phyloP scores from a whole-genome alignment of 2,329 filamentous ascomycete genomes.

The Chrysoporthe cubensis region DNA sequence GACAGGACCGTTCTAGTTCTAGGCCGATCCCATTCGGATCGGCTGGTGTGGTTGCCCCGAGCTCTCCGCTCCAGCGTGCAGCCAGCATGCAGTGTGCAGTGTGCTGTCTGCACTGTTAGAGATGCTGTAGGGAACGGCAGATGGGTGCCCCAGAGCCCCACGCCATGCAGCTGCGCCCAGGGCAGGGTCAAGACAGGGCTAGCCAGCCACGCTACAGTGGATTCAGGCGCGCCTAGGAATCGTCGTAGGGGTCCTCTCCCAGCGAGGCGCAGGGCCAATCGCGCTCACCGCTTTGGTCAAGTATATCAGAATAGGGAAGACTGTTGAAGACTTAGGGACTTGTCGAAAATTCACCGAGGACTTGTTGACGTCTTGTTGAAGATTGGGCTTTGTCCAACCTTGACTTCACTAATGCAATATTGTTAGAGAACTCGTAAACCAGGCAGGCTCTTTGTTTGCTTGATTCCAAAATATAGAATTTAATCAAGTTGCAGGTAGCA shows the following conservation, averaged over 20 bases:
- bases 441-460: not conserved
- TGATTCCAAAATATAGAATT: not conserved
- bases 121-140: not conserved
- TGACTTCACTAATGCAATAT: too few relatives aligned
- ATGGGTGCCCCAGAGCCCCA: not conserved
- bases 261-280: conserved; percentile 1
- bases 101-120: not conserved
- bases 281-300: conserved; percentile 14
- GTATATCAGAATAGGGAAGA: not conserved
- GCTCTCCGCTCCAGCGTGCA: not conserved
- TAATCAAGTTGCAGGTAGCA: not conserved
- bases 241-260: not conserved
- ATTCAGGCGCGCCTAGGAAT: not conserved
- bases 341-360: too few relatives aligned
- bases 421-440: too few relatives aligned
- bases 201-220: not conserved
- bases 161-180: not conserved
- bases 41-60: not conserved
- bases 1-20: not conserved
- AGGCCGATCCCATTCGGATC: not conserved
- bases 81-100: not conserved
- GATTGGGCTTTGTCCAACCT: not conserved
- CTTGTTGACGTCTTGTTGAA: not conserved
- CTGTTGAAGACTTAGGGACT: not conserved
- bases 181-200: not conserved